phyloP scores from a whole-genome alignment of 2,329 filamentous ascomycete species.

The Trichoderma gracile region DNA sequence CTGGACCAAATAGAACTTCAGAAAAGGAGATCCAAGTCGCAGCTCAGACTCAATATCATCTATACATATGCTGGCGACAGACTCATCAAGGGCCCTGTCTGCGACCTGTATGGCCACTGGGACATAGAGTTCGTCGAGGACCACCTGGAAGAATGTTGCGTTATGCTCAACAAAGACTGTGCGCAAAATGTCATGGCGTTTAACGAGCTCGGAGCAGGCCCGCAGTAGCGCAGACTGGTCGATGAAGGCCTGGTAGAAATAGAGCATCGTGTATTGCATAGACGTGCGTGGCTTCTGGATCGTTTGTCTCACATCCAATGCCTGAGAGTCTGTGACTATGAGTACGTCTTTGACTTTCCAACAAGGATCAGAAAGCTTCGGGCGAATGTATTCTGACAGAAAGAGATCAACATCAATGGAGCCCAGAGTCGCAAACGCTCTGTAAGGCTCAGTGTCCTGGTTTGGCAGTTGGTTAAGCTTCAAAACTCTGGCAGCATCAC shows the following conservation, averaged over 20 bases:
- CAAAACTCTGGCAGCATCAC: slow-evolving; percentile 31
- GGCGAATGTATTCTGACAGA: slow-evolving; percentile 26
- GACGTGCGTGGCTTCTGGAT: slow-evolving; percentile 32
- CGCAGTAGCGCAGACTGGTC: slow-evolving; percentile 30
- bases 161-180: slow-evolving; percentile 33
- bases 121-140: slow-evolving; percentile 29
- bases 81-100: neutral
- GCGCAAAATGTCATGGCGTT: slow-evolving; percentile 32
- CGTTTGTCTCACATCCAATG: slow-evolving; percentile 31
- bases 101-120: slow-evolving; percentile 20
- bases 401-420: slow-evolving; percentile 29
- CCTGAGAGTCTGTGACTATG: slow-evolving; percentile 31
- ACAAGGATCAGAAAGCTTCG: slow-evolving; percentile 28
- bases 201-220: slow-evolving; percentile 32
- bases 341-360: slow-evolving; percentile 33
- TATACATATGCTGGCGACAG: neutral
- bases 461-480: slow-evolving; percentile 23
- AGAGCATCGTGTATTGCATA: slow-evolving; percentile 36
- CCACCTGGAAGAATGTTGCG: slow-evolving; percentile 29
- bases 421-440: slow-evolving; percentile 30
- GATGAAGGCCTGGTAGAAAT: slow-evolving; percentile 29
- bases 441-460: slow-evolving; percentile 26
- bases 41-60: neutral
- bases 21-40: neutral
- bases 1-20: neutral